Base-by-base conservation (phyloP, 2,329 filamentous ascomycete species). In the Coccinonectria pachysandricola region DNA sequence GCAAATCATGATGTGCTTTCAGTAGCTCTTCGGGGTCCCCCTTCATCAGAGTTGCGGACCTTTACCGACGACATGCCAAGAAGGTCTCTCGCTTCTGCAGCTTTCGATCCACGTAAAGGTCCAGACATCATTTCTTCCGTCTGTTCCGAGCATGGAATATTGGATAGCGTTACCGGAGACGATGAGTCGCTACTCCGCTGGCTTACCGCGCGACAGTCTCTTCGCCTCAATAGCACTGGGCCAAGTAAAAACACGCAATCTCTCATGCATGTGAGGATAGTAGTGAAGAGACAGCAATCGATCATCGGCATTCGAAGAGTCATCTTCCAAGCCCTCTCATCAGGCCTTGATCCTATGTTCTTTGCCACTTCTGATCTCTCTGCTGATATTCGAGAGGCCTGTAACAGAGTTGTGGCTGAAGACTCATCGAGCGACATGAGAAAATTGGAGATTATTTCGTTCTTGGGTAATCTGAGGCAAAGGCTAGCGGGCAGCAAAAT, bases 1-100 rank as follows among this genome's bases (percentile, higher is more conserved):
- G 50, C 44, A n/a, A 48, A 57, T 23, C 43, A 56, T 23, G 65
- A 69, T 37, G 34, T 68, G 12, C 42, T 67, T 27, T 56, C 54
- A 7, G 48, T 46, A 10, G 55, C 59, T 9, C 44, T 68, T 14
- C 37, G 43, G 5, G 46, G 48, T 19, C 21, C 33, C 24, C 32
- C 40, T 28, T 23, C 30, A 14, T 16, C 23, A 23, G 25, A 22
- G 26, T 33, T 36, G 35, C 35, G 25, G 26, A 31, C 35, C 27
- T 26, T 18, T 26, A 32, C 26, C 9, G 27, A 19, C 21, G 17
- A 35, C 17, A 17, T 23, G 27, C 37, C 23, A 28, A 24, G 31
- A 28, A 27, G 26, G 27, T 23, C 26, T n/a, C 18, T 26, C 11
- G 23, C n/a, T 24, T 20, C 22, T 26, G 24, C 23, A 30, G 19